Evolutionary conservation across 2,329 filamentous ascomycete species (phyloP).

Genomic region (Penicillium sp.): DNA sequence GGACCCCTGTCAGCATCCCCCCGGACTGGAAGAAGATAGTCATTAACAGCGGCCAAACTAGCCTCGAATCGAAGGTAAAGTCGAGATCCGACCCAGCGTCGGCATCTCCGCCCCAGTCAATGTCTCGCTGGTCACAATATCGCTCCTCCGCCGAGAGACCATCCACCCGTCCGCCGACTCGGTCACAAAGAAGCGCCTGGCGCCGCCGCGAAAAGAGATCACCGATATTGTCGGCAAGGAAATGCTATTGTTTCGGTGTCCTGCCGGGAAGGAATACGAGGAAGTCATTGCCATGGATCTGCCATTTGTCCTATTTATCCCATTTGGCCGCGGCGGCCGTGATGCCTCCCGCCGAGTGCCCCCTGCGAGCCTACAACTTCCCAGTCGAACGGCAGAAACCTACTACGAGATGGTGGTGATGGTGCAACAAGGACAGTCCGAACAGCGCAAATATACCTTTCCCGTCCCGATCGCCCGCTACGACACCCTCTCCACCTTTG

Average conservation of each 20-base stretch:
- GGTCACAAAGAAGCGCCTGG: constrained; percentile 86
- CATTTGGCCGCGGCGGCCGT: constrained; percentile 86
- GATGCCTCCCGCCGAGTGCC: constrained; percentile 88
- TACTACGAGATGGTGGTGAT: constrained; percentile 96
- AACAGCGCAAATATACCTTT: constrained; percentile 88
- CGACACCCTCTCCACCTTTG: constrained; percentile 95
- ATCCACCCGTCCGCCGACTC: constrained; percentile 97
- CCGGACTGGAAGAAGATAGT: background rate
- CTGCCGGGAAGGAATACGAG: constrained; percentile 80
- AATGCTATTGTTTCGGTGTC: constrained; percentile 85
- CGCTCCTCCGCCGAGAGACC: constrained; percentile 87
- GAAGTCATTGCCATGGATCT: constrained; percentile 94
- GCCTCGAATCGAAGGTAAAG: constrained; percentile 96
- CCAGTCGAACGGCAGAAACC: constrained; percentile 92
- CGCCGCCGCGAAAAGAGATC: constrained; percentile 85
- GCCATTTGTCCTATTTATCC: constrained; percentile 96
- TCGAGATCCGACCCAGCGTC: constrained; percentile 86
- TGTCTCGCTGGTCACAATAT: constrained; percentile 91
- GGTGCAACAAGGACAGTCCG: constrained; percentile 83
- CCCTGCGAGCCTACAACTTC: constrained; percentile 85
- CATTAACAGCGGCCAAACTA: constrained; percentile 41
- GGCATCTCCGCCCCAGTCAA: constrained; percentile 87
- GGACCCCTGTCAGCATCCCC: background rate
- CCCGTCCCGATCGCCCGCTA: constrained; percentile 90
- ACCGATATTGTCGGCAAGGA: constrained; percentile 95